Conservation (phyloP, 164 flowering plant genomes). For the Sedum album region DNA sequence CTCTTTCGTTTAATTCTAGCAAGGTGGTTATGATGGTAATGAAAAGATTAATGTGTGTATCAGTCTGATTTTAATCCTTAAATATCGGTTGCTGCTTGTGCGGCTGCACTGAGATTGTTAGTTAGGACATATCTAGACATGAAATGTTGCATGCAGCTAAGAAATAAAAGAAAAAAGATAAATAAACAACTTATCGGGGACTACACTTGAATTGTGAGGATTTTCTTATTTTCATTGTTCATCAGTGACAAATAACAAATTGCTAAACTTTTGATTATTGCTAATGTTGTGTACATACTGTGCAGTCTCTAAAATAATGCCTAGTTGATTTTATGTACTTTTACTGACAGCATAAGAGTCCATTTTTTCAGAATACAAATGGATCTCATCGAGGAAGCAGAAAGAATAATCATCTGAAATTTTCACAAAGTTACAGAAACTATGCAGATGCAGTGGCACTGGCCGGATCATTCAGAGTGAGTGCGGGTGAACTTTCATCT, state of each 20-base stretch:
- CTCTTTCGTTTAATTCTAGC: conserved; percentile 59
- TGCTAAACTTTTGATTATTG: neutral
- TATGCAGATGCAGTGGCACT: conserved; percentile 11
- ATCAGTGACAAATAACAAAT: neutral
- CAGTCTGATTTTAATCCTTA: neutral
- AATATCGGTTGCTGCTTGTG: neutral
- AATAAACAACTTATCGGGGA: neutral
- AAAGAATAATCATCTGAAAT: conserved; percentile 26
- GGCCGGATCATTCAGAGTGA: conserved; percentile 24
- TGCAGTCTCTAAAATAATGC: neutral
- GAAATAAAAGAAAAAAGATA: neutral
- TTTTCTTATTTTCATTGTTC: neutral
- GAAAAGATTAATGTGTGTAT: neutral
- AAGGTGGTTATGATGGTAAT: conserved; percentile 33
- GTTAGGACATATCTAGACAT: neutral
- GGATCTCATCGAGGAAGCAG: conserved; percentile 27
- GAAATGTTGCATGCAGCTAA: neutral
- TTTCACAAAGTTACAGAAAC: conserved; percentile 12
- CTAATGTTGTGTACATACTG: too few relatives aligned
- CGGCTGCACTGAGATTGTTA: neutral
- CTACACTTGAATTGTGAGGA: neutral
- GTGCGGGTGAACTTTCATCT: conserved; percentile 31
- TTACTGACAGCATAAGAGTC: neutral
- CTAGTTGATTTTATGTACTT: neutral
- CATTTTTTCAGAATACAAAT: conserved; percentile 30